A percentile compares a stretch with the other conserved stretches of the same genome.
Conservation (phyloP, 1,284 basidiomycete species). For the Cutaneotrichosporon spelunceum region DNA sequence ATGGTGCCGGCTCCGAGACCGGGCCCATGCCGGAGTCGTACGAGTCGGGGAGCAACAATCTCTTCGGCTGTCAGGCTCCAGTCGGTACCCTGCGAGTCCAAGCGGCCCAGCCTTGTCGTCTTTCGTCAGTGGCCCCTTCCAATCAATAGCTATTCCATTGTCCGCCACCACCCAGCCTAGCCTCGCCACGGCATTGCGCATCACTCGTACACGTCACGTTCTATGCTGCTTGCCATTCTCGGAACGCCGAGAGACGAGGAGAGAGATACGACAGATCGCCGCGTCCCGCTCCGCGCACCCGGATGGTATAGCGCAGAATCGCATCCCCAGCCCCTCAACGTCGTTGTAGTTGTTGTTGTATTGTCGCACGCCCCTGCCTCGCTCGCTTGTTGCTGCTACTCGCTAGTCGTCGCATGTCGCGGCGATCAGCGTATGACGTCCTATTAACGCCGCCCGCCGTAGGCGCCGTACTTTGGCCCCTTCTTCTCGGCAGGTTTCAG, state of each 20-base stretch:
- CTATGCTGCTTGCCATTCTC: not conserved
- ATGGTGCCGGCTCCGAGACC: too few species aligned
- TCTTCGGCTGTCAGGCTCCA: too few species aligned
- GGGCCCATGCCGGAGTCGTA: too few species aligned
- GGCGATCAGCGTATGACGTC: not conserved
- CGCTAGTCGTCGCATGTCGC: constrained; percentile 6
- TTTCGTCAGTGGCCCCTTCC: not conserved
- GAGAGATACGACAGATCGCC: not conserved
- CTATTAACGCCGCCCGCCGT: constrained; percentile 50
- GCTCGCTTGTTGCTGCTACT: constrained; percentile 5
- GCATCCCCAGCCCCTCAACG: constrained; percentile 11
- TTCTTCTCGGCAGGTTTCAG: constrained; percentile 99
- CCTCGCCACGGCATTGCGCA: not conserved
- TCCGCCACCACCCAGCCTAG: not conserved
- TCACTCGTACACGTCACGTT: not conserved
- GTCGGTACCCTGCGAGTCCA: too few species aligned
- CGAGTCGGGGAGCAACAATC: too few species aligned
- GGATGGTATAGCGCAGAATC: constrained; percentile 14
- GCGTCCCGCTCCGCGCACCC: not conserved
- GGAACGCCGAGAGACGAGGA: not conserved
- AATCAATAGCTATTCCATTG: not conserved
- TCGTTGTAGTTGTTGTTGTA: not conserved
- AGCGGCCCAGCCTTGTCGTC: too few species aligned
- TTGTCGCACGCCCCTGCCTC: constrained; percentile 1
- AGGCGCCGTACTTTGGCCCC: constrained; percentile 49